These are phyloP conservation scores for Pseudogymnoascus sp. DNA, from an alignment of 2,329 filamentous ascomycete genomes.

Conservation along the genomic window DNA sequence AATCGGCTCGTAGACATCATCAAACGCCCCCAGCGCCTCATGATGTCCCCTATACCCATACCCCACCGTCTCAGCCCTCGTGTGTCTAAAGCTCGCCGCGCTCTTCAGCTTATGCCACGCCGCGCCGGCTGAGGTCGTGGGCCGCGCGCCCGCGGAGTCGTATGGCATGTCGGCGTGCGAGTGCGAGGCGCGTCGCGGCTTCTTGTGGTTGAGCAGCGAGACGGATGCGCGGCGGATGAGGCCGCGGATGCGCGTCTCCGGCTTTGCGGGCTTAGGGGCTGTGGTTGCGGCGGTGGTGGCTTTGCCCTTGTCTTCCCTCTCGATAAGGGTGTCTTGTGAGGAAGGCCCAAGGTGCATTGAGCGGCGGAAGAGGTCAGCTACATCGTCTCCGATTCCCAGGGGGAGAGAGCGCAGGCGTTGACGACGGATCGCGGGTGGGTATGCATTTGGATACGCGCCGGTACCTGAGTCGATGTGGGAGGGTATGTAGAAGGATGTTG, in stretches of 20 bases:
- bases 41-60: not conserved
- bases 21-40: not conserved
- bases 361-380: conserved; percentile 11
- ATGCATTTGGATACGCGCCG: not conserved
- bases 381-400: conserved; percentile 23
- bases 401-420: conserved; percentile 21
- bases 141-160: conserved; percentile 29
- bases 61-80: conserved; percentile 14
- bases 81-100: conserved; percentile 27
- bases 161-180: conserved; percentile 16
- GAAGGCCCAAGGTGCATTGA: conserved; percentile 12
- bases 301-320: conserved; percentile 20
- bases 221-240: conserved; percentile 48
- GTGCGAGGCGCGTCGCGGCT: conserved; percentile 39
- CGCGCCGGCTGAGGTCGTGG: conserved; percentile 17
- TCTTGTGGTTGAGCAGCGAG: conserved; percentile 43
- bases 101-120: conserved; percentile 25
- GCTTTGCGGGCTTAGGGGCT: conserved; percentile 40
- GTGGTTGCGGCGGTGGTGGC: not conserved
- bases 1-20: conserved; percentile 15
- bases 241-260: conserved; percentile 39
- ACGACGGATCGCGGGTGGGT: not conserved
- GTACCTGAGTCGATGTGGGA: not conserved
- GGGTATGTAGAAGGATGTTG: not conserved
- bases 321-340: conserved; percentile 25